phyloP scores from a whole-genome alignment of 768 basidiomycete species.

The Amanita molliuscula region DNA sequence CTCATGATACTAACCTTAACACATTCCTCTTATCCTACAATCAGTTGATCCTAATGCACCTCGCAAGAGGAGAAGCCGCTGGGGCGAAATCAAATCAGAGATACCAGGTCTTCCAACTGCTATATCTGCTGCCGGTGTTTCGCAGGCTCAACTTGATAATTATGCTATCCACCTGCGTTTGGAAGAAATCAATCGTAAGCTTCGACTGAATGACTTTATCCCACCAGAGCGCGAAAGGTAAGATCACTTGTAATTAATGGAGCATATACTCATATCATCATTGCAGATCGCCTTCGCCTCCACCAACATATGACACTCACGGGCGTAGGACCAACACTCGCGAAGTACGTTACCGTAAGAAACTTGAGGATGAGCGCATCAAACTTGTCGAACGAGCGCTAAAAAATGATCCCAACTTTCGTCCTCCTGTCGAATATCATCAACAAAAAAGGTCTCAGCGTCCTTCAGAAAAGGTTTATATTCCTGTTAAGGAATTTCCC shows the following conservation, averaged over 20 bases:
- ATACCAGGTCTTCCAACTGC: slow-evolving; percentile 92
- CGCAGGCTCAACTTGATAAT: slow-evolving; percentile 92
- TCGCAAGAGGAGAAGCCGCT: slow-evolving; percentile 92
- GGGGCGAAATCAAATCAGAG: slow-evolving; percentile 91
- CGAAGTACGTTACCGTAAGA: slow-evolving; percentile 96
- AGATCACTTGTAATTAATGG: slow-evolving; percentile 1
- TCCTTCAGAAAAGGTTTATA: slow-evolving; percentile 97
- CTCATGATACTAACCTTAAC: slow-evolving; percentile 29
- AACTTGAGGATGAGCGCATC: slow-evolving; percentile 87
- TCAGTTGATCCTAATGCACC: slow-evolving; percentile 78
- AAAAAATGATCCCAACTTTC: slow-evolving; percentile 97
- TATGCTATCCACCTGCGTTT: slow-evolving; percentile 94
- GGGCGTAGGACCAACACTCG: slow-evolving; percentile 98
- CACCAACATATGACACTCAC: slow-evolving; percentile 94
- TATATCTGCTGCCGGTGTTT: slow-evolving; percentile 87
- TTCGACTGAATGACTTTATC: slow-evolving; percentile 88
- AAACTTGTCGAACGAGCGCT: slow-evolving; percentile 91
- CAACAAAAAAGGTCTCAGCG: slow-evolving; percentile 89
- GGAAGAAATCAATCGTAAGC: slow-evolving; percentile 95
- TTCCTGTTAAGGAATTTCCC: slow-evolving; percentile 98
- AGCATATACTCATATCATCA: slow-evolving; percentile 17
- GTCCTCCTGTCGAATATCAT: slow-evolving; percentile 93
- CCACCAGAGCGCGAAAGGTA: slow-evolving; percentile 93
- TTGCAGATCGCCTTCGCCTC: slow-evolving; percentile 84
- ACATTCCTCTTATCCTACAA: slow-evolving; percentile 37